These are phyloP conservation scores for Austroboletus niveus DNA, from an alignment of 1,284 basidiomycete genomes.

Conservation along the genomic window DNA sequence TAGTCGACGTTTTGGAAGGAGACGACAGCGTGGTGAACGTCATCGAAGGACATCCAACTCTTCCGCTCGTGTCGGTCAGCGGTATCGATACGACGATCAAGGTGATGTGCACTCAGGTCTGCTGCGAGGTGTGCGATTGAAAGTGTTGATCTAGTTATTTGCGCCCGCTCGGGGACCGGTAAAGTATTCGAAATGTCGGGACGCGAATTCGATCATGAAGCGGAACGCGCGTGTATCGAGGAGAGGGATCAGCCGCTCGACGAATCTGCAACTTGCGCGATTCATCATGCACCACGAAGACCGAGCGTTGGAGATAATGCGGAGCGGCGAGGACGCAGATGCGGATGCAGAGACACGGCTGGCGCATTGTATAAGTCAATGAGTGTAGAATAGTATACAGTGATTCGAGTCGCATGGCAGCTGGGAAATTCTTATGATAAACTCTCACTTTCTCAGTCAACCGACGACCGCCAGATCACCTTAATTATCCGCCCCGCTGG, in stretches of 20 bases:
- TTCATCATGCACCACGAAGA: slow-evolving; percentile 38
- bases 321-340: slow-evolving; percentile 11
- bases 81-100: slow-evolving; percentile 91
- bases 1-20: slow-evolving; percentile 82
- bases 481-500: slow-evolving; percentile 11
- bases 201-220: slow-evolving; percentile 53
- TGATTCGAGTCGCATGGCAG: slow-evolving; percentile 1
- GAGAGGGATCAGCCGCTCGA: slow-evolving; percentile 15
- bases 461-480: slow-evolving; percentile 16
- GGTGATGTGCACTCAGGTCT: slow-evolving; percentile 39
- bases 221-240: slow-evolving; percentile 43
- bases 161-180: slow-evolving; percentile 52
- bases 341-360: slow-evolving; percentile 22
- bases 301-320: slow-evolving; percentile 28
- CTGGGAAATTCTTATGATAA: slow-evolving; percentile 34
- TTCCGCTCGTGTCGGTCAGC: slow-evolving; percentile 80
- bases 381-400: slow-evolving; percentile 1
- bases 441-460: slow-evolving; percentile 21
- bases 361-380: slow-evolving; percentile 33
- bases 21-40: slow-evolving; percentile 84
- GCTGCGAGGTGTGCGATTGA: neutral
- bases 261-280: slow-evolving; percentile 32
- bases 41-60: slow-evolving; percentile 80
- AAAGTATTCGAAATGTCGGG: slow-evolving; percentile 50
- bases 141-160: slow-evolving; percentile 54